Conservation (phyloP, 768 basidiomycete genomes). For the Leccinellum luteum region DNA sequence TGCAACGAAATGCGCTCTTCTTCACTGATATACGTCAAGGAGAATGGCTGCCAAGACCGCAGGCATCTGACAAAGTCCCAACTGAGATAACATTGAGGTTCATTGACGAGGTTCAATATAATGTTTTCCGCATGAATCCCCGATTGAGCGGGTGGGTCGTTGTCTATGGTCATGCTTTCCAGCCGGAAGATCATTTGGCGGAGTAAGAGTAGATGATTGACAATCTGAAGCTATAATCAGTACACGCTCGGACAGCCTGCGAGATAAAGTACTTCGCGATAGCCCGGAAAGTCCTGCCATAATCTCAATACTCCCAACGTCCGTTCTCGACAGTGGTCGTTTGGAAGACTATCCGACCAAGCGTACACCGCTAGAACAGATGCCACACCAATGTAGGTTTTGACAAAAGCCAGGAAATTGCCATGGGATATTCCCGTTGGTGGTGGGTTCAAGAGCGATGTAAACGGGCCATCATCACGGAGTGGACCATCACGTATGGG, state of each 20-base stretch:
- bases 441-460: conserved; percentile 37
- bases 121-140: conserved; percentile 70
- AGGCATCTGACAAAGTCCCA: conserved; percentile 59
- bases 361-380: conserved; percentile 69
- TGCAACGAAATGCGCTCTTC: conserved; percentile 57
- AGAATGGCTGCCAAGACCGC: conserved; percentile 57
- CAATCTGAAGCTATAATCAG: conserved; percentile 43
- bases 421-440: conserved; percentile 38
- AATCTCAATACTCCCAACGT: conserved; percentile 52
- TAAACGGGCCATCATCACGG: conserved; percentile 31
- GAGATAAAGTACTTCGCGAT: conserved; percentile 57
- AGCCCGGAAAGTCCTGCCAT: conserved; percentile 53
- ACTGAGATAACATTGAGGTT: conserved; percentile 59
- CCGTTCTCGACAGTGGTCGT: conserved; percentile 61
- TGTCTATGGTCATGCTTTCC: conserved; percentile 67
- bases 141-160: conserved; percentile 57
- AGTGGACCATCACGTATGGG: conserved; percentile 14
- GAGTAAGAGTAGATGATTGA: conserved; percentile 69
- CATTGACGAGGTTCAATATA: conserved; percentile 55
- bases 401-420: conserved; percentile 62
- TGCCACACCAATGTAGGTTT: conserved; percentile 66
- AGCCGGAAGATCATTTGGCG: conserved; percentile 72
- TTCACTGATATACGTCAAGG: conserved; percentile 59
- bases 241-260: conserved; percentile 7
- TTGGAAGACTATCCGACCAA: conserved; percentile 77